Evolutionary conservation across 2,329 filamentous ascomycete species (phyloP).

Genomic region (Paraconiothyrium sp.): DNA sequence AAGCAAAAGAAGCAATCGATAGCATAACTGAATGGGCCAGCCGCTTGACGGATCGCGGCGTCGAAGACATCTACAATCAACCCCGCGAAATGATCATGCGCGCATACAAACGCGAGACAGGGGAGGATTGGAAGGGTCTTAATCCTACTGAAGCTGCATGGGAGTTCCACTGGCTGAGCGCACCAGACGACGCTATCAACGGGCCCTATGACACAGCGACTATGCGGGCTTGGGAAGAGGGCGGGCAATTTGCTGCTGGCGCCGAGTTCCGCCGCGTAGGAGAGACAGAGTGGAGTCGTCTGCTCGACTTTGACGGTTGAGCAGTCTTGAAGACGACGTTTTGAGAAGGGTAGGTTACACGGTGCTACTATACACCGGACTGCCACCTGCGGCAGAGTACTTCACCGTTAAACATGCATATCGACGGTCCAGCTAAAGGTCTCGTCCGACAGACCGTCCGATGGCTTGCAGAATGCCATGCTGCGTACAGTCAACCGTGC

Average conservation of each 20-base stretch:
- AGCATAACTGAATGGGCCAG: conserved; percentile 90
- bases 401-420: not conserved
- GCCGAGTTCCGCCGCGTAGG: conserved; percentile 67
- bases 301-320: conserved; percentile 50
- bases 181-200: conserved; percentile 80
- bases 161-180: conserved; percentile 94
- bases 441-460: conserved; percentile 2
- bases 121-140: conserved; percentile 80
- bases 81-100: conserved; percentile 85
- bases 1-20: conserved; percentile 78
- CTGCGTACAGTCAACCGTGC: conserved; percentile 8
- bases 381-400: conserved; percentile 4
- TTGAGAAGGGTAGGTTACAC: conserved; percentile 10
- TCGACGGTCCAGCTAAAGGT: not conserved
- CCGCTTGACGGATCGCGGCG: conserved; percentile 81
- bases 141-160: conserved; percentile 65
- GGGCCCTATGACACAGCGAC: conserved; percentile 86
- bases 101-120: conserved; percentile 84
- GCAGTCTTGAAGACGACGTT: not conserved
- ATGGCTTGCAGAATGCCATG: conserved; percentile 3
- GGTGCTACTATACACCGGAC: conserved; percentile 2
- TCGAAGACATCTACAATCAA: conserved; percentile 90
- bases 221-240: conserved; percentile 91
- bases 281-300: conserved; percentile 54
- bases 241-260: conserved; percentile 91